Base-by-base conservation (phyloP, 345 rosid species). In the Aquilaria sinensis region DNA sequence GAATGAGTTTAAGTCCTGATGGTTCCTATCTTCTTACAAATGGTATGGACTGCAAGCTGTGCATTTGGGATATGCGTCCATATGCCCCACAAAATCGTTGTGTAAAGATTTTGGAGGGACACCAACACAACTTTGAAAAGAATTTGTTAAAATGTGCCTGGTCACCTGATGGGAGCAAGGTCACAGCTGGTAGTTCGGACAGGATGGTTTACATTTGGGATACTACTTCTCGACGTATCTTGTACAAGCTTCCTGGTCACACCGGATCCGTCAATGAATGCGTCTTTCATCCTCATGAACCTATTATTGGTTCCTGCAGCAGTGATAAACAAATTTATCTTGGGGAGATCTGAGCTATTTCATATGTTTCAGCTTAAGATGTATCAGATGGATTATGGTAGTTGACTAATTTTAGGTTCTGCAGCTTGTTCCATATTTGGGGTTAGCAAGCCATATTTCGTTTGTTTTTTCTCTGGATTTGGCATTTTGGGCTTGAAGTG, bases 51-150 rank as follows among this genome's bases (percentile, higher is more conserved):
- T 71, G 82, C 76, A 94, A 87, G 89, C 96, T 94, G 48, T 87
- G 85, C 70, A 87, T 94, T 34, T 94, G 97, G 97, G 97, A 94
- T 63, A 90, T 90, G 97, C 92, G 96, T 32, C 99, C 99, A 10
- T 94, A 88, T 1, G 97, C 99, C 4, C 96, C 97, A 8, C 97
- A 90, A 56, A 87, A 94, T 70, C 97, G 97, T 12, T 94, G 99
- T 31, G 97, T 88, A 16, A 94, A 94, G 80, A 67, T 87, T 54
- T 68, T 94, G 45, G 99, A 88, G 67, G 99, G 97, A 5, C 99
- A 90, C 75, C 99, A 90, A 37, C 97, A 94, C 83, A 94, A 90
- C 73, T 94, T 94, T 10, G 99, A 94, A 67, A 94, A 94, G 96
- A 94, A 81, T 69, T 60, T 88, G 70, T 66, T 88, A 72, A 94